phyloP scores from a whole-genome alignment of 179 eudicot genomes.

The Pouteria campechiana region DNA sequence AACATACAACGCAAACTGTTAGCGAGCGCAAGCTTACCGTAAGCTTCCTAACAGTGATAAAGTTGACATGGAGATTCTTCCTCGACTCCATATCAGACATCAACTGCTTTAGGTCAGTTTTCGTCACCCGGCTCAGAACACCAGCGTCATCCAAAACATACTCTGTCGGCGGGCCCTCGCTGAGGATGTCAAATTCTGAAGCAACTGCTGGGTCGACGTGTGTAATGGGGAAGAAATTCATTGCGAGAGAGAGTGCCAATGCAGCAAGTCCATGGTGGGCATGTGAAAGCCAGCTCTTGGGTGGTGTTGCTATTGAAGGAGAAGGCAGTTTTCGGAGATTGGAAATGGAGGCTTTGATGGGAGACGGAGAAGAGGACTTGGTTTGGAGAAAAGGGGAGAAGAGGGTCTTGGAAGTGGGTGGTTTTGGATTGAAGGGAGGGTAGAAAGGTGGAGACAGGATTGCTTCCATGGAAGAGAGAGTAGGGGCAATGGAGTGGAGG shows the following conservation, averaged over 20 bases:
- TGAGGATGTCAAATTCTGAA: constrained; percentile 81
- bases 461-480: constrained; percentile 59
- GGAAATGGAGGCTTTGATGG: constrained; percentile 40
- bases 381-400: constrained; percentile 17
- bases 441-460: constrained; percentile 61
- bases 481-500: constrained; percentile 1
- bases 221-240: constrained; percentile 51
- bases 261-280: constrained; percentile 76
- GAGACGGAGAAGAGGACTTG: constrained; percentile 18
- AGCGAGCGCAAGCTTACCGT: constrained; percentile 41
- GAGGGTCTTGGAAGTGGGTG: constrained; percentile 10
- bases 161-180: constrained; percentile 78
- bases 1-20: background rate
- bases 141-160: constrained; percentile 98
- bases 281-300: constrained; percentile 43
- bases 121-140: constrained; percentile 82
- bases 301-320: constrained; percentile 12
- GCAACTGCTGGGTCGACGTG: constrained; percentile 36
- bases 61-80: constrained; percentile 70
- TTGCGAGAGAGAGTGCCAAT: constrained; percentile 66
- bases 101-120: constrained; percentile 70
- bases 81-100: constrained; percentile 85
- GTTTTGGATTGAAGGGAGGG: constrained; percentile 35
- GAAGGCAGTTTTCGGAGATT: constrained; percentile 25
- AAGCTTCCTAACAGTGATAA: constrained; percentile 86